A percentile compares a stretch with the other conserved stretches of the same genome.
Evolutionary conservation across 768 basidiomycete genomes (phyloP).

Genomic region (Phaffia australis): DNA sequence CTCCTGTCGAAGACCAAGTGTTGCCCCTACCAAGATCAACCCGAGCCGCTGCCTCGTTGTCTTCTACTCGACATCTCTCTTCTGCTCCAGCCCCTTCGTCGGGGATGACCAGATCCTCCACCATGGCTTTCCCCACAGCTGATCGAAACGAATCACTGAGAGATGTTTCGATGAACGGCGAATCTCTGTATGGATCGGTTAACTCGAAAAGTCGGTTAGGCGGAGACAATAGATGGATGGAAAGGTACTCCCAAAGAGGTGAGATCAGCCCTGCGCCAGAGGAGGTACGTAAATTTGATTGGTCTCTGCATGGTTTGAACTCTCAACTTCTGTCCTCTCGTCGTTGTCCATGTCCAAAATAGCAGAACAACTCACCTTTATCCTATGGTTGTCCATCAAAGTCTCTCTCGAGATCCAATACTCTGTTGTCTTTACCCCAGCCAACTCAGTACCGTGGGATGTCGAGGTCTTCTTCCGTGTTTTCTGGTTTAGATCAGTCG

Average conservation of each 20-base stretch:
- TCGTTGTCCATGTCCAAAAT: not conserved
- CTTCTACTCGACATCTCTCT: not conserved
- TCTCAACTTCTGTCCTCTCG: not conserved
- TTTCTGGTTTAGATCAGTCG: slow-evolving; percentile 5
- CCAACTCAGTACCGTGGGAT: slow-evolving; percentile 9
- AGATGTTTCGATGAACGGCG: not conserved
- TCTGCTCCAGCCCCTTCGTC: not conserved
- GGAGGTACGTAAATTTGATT: slow-evolving; percentile 6
- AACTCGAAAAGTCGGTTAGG: too few species aligned
- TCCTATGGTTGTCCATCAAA: not conserved
- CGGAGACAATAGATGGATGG: slow-evolving; percentile 17
- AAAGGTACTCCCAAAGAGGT: slow-evolving; percentile 13
- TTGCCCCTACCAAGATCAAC: slow-evolving; percentile 1
- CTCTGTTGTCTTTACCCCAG: not conserved
- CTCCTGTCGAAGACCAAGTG: slow-evolving; percentile 10
- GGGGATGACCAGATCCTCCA: not conserved
- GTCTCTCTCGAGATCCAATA: slow-evolving; percentile 7
- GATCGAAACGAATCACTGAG: not conserved
- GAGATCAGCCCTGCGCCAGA: slow-evolving; percentile 12
- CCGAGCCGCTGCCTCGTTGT: slow-evolving; percentile 1
- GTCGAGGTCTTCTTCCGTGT: slow-evolving; percentile 11
- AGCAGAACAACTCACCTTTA: not conserved
- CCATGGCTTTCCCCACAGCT: slow-evolving; percentile 4
- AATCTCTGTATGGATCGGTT: not conserved
- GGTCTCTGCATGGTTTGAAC: not conserved